Conservation (phyloP, 371 early-diverging fungal genomes). For the Mortierella sp. region DNA sequence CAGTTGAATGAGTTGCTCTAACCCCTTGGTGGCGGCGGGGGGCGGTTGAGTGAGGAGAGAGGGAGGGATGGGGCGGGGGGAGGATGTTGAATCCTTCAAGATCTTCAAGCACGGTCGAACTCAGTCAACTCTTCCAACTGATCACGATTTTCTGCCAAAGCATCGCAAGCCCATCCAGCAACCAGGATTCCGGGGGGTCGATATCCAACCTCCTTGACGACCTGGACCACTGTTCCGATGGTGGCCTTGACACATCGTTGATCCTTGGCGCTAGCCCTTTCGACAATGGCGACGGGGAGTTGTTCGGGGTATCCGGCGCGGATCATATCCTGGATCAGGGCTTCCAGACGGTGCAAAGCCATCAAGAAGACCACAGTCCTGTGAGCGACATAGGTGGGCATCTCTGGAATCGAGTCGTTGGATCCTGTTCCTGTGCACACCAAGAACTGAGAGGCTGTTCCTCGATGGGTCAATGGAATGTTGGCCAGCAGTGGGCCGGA, state of each 20-base stretch:
- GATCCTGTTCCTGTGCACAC: constrained; percentile 84
- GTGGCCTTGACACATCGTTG: constrained; percentile 74
- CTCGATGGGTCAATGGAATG: constrained; percentile 91
- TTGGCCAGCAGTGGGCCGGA: constrained; percentile 80
- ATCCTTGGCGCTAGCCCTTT: constrained; percentile 79
- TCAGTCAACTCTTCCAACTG: constrained; percentile 17
- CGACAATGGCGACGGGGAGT: constrained; percentile 79
- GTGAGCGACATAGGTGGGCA: constrained; percentile 72
- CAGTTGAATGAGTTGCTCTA: too few species aligned
- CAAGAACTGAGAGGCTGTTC: constrained; percentile 86
- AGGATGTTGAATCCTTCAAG: neutral
- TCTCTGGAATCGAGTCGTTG: constrained; percentile 65
- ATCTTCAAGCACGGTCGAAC: neutral
- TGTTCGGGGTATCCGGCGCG: constrained; percentile 67
- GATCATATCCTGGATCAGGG: constrained; percentile 67
- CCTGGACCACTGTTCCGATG: constrained; percentile 64
- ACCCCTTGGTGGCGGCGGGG: too few species aligned
- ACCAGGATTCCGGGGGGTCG: constrained; percentile 81
- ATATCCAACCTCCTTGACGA: constrained; percentile 74
- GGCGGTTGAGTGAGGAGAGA: neutral
- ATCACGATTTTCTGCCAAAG: constrained; percentile 27
- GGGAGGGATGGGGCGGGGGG: neutral
- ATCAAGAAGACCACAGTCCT: constrained; percentile 91
- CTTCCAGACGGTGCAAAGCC: constrained; percentile 80
- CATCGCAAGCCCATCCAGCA: constrained; percentile 69